phyloP scores from a whole-genome alignment of 768 basidiomycete genomes.

The Lactifluus volemus region DNA sequence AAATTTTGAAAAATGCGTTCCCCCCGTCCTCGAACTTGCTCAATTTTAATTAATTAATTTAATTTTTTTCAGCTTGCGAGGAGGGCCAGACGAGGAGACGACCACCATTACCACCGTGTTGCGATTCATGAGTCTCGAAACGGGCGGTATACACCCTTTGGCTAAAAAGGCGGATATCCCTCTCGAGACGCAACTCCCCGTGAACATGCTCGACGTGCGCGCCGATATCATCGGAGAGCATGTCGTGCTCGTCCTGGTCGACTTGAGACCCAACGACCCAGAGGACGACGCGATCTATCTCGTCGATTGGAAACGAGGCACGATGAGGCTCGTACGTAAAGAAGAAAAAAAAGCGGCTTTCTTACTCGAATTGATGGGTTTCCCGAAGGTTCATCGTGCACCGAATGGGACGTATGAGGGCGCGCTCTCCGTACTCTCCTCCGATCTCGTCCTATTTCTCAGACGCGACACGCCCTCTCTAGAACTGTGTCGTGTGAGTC shows the following conservation, averaged over 20 bases:
- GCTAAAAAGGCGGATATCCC: background rate
- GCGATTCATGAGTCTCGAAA: slow-evolving; percentile 11
- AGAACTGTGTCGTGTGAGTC: slow-evolving; percentile 7
- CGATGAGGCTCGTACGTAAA: slow-evolving; percentile 1
- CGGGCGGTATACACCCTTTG: background rate
- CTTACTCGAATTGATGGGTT: too few species aligned
- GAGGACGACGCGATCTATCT: background rate
- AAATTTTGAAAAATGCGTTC: background rate
- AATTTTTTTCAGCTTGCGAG: too few species aligned
- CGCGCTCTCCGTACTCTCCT: slow-evolving; percentile 7
- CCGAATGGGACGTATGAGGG: slow-evolving; percentile 12
- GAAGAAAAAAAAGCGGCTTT: too few species aligned
- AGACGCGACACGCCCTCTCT: background rate
- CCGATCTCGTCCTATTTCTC: slow-evolving; percentile 8
- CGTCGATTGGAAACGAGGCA: slow-evolving; percentile 3
- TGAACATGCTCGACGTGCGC: background rate
- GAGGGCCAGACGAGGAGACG: background rate
- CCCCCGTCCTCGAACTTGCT: too few species aligned
- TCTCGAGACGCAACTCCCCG: slow-evolving; percentile 2
- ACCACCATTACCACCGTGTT: background rate
- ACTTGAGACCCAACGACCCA: background rate
- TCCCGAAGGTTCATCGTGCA: slow-evolving; percentile 4
- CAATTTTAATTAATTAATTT: too few species aligned
- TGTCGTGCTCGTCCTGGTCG: slow-evolving; percentile 4
- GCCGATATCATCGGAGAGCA: slow-evolving; percentile 1